A percentile compares a stretch with the other conserved stretches of the same genome.
These are phyloP conservation scores for Colletotrichum somersetense DNA, from an alignment of 2,329 filamentous ascomycete species.

Conservation along the genomic window DNA sequence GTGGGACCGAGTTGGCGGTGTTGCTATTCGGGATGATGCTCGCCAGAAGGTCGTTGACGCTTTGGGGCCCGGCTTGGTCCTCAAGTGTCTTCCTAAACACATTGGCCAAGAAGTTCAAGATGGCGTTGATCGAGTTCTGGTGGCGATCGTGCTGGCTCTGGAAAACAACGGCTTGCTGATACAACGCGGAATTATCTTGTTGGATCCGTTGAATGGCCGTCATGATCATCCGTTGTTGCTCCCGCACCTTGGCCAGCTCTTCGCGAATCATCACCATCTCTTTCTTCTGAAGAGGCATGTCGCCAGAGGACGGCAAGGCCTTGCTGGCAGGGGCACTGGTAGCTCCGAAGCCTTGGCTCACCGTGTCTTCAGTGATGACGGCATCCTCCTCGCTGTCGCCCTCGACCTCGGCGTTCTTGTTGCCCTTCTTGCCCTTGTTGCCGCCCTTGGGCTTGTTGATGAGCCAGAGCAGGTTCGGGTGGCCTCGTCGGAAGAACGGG, in stretches of 20 bases:
- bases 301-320: constrained; percentile 58
- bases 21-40: constrained; percentile 74
- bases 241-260: constrained; percentile 84
- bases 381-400: constrained; percentile 75
- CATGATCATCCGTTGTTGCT: constrained; percentile 88
- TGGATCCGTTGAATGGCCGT: constrained; percentile 84
- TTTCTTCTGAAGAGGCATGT: constrained; percentile 70
- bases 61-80: constrained; percentile 80
- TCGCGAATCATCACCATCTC: constrained; percentile 83
- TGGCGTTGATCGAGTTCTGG: constrained; percentile 99
- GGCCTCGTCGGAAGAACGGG: constrained; percentile 92
- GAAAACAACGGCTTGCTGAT: constrained; percentile 88
- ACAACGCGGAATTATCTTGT: constrained; percentile 88
- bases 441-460: constrained; percentile 93
- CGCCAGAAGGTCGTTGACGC: constrained; percentile 86
- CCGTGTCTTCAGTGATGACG: constrained; percentile 55
- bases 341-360: constrained; percentile 41
- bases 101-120: constrained; percentile 94
- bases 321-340: constrained; percentile 48
- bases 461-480: constrained; percentile 93
- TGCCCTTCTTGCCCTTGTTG: constrained; percentile 70
- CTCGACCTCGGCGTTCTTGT: constrained; percentile 75
- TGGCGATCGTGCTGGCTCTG: constrained; percentile 95
- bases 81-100: constrained; percentile 96
- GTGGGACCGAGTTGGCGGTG: constrained; percentile 58